Conservation (phyloP, 1,284 basidiomycete species). For the Trichosporon sp. region DNA sequence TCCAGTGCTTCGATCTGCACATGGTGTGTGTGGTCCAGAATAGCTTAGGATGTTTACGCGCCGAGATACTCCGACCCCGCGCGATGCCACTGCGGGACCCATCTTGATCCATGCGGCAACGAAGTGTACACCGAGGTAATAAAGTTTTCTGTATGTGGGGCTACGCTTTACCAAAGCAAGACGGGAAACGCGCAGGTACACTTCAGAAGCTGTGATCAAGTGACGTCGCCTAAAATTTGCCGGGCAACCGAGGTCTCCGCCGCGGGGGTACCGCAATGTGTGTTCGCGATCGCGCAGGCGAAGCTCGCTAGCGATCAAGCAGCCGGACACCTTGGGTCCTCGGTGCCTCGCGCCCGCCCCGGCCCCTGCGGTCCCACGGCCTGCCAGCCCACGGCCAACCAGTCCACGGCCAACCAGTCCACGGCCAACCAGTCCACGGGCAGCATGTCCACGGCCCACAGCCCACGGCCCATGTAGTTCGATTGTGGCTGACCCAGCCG, state of each 20-base stretch:
- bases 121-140: not conserved
- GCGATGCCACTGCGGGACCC: not conserved
- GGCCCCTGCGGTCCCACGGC: no score
- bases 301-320: not conserved
- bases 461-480: not conserved
- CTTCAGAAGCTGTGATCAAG: not conserved
- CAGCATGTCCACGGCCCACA: not conserved
- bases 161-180: not conserved
- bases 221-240: not conserved
- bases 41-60: not conserved
- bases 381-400: no score
- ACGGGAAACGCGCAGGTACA: not conserved
- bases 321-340: not conserved
- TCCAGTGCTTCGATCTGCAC: not conserved
- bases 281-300: not conserved
- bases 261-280: not conserved
- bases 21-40: not conserved
- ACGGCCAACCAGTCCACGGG: no score
- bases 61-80: not conserved
- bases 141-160: not conserved
- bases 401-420: no score
- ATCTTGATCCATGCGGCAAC: not conserved
- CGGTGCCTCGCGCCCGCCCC: not conserved
- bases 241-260: not conserved
- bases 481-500: not conserved